phyloP scores from a whole-genome alignment of 345 rosid genomes.

The Salix caprea region DNA sequence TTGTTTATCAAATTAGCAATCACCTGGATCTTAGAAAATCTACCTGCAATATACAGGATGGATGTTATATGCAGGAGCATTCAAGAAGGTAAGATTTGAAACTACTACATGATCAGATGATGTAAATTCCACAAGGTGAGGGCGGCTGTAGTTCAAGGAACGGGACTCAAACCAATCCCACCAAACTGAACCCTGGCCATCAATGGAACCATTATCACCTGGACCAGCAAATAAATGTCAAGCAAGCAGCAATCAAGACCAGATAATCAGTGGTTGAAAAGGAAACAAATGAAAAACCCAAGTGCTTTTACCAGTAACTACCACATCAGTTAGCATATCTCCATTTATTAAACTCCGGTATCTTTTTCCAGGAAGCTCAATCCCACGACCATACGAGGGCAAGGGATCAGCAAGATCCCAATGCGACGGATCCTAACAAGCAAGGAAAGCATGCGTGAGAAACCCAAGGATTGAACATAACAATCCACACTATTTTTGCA shows the following conservation, averaged over 20 bases:
- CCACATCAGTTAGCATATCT: slow-evolving; percentile 64
- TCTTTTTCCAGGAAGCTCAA: slow-evolving; percentile 70
- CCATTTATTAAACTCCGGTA: slow-evolving; percentile 84
- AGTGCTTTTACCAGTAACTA: slow-evolving; percentile 57
- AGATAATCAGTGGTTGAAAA: not conserved
- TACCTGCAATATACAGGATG: slow-evolving; percentile 93
- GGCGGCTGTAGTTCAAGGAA: slow-evolving; percentile 77
- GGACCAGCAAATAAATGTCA: not conserved
- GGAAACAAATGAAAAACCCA: not conserved
- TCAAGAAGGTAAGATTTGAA: slow-evolving; percentile 73
- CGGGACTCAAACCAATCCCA: slow-evolving; percentile 71
- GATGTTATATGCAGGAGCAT: slow-evolving; percentile 73
- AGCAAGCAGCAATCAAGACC: not conserved
- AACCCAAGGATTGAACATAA: not conserved
- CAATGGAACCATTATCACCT: slow-evolving; percentile 90
- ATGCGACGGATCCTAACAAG: slow-evolving; percentile 61
- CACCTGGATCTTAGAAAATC: not conserved
- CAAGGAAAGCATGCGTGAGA: slow-evolving; percentile 2
- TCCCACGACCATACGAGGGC: slow-evolving; percentile 87
- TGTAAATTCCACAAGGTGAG: slow-evolving; percentile 76
- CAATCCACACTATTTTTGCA: not conserved
- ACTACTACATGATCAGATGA: slow-evolving; percentile 57
- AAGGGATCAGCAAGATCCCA: slow-evolving; percentile 80
- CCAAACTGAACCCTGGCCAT: slow-evolving; percentile 88
- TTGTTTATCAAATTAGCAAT: not conserved